Percentiles rank a stretch among this genome's conserved stretches.
Conservation (phyloP, 129 eudicot species). For the Chrysanthemum lavandulifolium region DNA sequence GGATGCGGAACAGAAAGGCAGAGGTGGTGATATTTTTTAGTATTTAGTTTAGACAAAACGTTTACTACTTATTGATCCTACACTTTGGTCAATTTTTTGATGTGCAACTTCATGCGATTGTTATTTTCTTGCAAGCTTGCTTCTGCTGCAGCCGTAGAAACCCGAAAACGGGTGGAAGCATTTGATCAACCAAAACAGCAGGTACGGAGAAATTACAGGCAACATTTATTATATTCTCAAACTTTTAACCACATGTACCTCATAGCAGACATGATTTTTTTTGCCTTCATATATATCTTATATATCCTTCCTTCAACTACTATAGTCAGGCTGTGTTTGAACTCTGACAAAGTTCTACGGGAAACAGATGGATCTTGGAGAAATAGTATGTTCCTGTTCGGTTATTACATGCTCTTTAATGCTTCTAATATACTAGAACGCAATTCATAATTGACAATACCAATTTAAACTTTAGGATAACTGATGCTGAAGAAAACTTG, state of each 20-base stretch:
- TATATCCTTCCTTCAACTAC: slow-evolving; percentile 9
- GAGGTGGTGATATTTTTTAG: slow-evolving; percentile 54
- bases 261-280: neutral
- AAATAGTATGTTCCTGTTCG: slow-evolving; percentile 52
- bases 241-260: neutral
- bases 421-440: neutral
- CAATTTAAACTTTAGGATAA: too few relatives aligned
- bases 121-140: slow-evolving; percentile 74
- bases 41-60: neutral
- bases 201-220: slow-evolving; percentile 33
- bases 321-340: slow-evolving; percentile 72
- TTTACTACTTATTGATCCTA: neutral
- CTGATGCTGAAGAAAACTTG: too few relatives aligned
- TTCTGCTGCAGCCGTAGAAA: slow-evolving; percentile 87
- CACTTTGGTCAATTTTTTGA: neutral
- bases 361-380: slow-evolving; percentile 69
- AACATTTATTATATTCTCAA: neutral
- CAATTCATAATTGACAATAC: neutral
- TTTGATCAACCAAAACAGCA: slow-evolving; percentile 87
- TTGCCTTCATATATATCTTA: slow-evolving; percentile 14
- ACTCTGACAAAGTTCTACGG: slow-evolving; percentile 67
- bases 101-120: slow-evolving; percentile 19
- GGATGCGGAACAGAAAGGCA: slow-evolving; percentile 89
- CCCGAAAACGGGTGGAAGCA: slow-evolving; percentile 92
- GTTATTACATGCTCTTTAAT: slow-evolving; percentile 1